phyloP scores from a whole-genome alignment of 2,329 filamentous ascomycete genomes.

The Trichoderma arundinaceum region DNA sequence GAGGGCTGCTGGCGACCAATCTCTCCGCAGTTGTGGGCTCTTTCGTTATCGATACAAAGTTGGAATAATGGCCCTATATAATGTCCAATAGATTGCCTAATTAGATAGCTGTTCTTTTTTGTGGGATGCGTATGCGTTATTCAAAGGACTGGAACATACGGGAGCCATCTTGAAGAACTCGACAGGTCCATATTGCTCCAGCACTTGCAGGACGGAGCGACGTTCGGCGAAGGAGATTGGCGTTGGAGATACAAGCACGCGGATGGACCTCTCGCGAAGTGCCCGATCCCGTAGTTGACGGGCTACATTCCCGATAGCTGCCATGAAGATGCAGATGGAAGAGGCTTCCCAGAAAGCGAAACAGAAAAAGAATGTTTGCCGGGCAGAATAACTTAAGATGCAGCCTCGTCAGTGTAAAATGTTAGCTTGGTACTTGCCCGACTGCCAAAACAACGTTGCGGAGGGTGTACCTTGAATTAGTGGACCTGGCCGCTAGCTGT shows the following conservation, averaged over 20 bases:
- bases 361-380: background rate
- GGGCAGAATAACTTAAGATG: background rate
- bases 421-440: constrained; percentile 8
- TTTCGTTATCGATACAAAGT: constrained; percentile 58
- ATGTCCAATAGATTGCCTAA: constrained; percentile 23
- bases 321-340: constrained; percentile 27
- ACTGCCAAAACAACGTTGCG: background rate
- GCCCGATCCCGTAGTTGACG: constrained; percentile 28
- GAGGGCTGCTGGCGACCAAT: constrained; percentile 54
- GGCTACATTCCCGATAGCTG: constrained; percentile 29
- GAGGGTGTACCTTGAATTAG: constrained; percentile 5
- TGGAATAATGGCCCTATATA: constrained; percentile 52
- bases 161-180: constrained; percentile 56
- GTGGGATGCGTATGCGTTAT: background rate
- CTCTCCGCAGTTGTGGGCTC: constrained; percentile 46
- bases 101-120: background rate
- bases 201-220: constrained; percentile 58
- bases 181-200: constrained; percentile 56
- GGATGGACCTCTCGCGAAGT: constrained; percentile 50
- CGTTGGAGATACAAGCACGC: constrained; percentile 57
- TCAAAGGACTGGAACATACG: constrained; percentile 30
- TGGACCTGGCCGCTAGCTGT: constrained; percentile 11
- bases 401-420: constrained; percentile 20
- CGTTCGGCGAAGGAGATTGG: constrained; percentile 61
- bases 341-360: background rate